phyloP scores from a whole-genome alignment of 768 basidiomycete genomes.

The Trichaptum fuscoviolaceum region DNA sequence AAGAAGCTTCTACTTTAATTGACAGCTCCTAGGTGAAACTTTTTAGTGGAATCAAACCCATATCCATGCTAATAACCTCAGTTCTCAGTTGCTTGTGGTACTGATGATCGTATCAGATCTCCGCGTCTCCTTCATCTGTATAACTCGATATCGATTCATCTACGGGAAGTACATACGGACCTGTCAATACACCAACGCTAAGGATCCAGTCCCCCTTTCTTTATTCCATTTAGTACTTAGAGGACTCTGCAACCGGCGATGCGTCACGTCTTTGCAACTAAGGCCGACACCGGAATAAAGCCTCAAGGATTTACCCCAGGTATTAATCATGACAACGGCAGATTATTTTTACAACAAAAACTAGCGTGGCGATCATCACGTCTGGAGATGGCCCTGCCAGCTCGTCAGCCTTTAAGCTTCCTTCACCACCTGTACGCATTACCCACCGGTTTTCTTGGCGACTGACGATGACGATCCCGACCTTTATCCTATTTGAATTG shows the following conservation, averaged over 20 bases:
- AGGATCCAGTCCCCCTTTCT: no score
- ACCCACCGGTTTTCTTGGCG: neutral
- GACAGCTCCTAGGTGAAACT: no score
- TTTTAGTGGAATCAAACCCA: no score
- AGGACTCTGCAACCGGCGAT: neutral
- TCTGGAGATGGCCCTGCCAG: neutral
- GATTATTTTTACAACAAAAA: neutral
- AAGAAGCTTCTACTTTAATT: no score
- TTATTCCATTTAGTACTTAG: no score
- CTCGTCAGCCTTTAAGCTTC: neutral
- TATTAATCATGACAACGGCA: neutral
- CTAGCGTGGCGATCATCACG: neutral
- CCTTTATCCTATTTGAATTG: neutral
- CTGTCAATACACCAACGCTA: no score
- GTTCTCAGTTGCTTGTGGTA: no score
- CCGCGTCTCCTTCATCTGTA: neutral
- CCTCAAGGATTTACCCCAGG: neutral
- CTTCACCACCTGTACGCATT: neutral
- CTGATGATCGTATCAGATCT: neutral
- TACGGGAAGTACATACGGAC: no score
- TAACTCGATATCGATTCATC: neutral
- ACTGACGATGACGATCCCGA: neutral
- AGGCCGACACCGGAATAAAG: neutral
- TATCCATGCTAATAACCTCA: no score
- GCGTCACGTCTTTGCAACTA: neutral